phyloP scores from a whole-genome alignment of 768 basidiomycete species.

The Calvatia gigantea region DNA sequence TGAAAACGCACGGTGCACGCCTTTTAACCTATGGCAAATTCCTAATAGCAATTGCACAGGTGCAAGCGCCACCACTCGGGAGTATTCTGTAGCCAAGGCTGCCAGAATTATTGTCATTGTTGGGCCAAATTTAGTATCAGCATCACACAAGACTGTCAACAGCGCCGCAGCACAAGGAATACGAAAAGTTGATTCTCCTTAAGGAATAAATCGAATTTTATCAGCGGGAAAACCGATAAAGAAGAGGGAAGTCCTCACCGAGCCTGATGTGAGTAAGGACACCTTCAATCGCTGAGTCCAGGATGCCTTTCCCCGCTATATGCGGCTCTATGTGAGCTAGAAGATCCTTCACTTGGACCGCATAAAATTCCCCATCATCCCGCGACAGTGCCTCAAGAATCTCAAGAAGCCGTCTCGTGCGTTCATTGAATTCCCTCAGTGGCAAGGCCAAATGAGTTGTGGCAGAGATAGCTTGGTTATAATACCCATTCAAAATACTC shows the following conservation, averaged over 20 bases:
- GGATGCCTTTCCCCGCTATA: conserved; percentile 25
- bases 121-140: conserved; percentile 60
- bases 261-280: conserved; percentile 47
- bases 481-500: conserved; percentile 54
- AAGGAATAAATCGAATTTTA: not conserved
- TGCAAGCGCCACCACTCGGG: conserved; percentile 13
- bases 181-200: conserved; percentile 39
- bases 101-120: conserved; percentile 39
- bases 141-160: conserved; percentile 42
- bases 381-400: conserved; percentile 42
- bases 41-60: conserved; percentile 14
- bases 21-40: conserved; percentile 19
- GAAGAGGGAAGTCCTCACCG: conserved; percentile 32
- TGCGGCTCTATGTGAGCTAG: conserved; percentile 36
- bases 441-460: not conserved
- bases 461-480: conserved; percentile 27
- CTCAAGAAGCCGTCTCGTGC: conserved; percentile 39
- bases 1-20: conserved; percentile 16
- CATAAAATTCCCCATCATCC: conserved; percentile 58
- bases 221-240: not conserved
- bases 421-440: conserved; percentile 23
- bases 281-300: conserved; percentile 56
- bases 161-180: conserved; percentile 42
- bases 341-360: conserved; percentile 41
- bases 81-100: conserved; percentile 30